Evolutionary conservation across 768 basidiomycete genomes (phyloP).

Genomic region (Tulasnella calospora): DNA sequence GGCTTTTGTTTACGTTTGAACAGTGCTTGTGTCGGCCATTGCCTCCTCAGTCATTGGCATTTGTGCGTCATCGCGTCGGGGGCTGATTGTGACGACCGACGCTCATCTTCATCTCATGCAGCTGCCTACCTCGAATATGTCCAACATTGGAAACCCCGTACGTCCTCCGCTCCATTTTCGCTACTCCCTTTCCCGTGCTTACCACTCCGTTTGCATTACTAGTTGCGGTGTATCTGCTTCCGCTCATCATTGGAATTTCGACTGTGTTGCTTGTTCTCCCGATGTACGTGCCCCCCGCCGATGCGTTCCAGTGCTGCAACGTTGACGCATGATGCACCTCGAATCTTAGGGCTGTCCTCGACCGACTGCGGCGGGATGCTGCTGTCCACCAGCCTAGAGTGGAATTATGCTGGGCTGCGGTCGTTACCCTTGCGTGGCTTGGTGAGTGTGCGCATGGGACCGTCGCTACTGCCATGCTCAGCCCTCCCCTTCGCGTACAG

Average conservation of each 20-base stretch:
- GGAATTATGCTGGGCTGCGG: slow-evolving; percentile 16
- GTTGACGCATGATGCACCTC: neutral
- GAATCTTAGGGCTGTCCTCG: slow-evolving; percentile 5
- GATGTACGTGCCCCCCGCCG: neutral
- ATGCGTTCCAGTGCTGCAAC: neutral
- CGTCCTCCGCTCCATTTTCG: neutral
- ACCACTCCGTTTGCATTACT: neutral
- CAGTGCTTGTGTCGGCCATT: slow-evolving; percentile 12
- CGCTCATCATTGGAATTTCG: slow-evolving; percentile 12
- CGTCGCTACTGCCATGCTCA: neutral
- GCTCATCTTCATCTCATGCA: neutral
- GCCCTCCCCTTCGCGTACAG: neutral
- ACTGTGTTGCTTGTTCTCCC: neutral
- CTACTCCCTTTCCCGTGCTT: neutral
- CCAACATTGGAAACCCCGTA: slow-evolving; percentile 19
- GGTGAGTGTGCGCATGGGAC: slow-evolving; percentile 7
- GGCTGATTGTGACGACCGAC: neutral
- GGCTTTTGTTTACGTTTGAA: neutral
- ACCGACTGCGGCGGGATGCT: slow-evolving; percentile 19
- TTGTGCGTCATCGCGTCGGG: neutral
- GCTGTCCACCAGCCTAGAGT: slow-evolving; percentile 23
- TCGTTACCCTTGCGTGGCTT: slow-evolving; percentile 8
- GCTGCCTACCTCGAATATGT: slow-evolving; percentile 22
- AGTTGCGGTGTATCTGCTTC: slow-evolving; percentile 16
- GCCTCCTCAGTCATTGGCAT: slow-evolving; percentile 8